A percentile compares a stretch with the other conserved stretches of the same genome.
Conservation (phyloP, 225 moss, liverwort and hornwort genomes). For the Neckera pumila region DNA sequence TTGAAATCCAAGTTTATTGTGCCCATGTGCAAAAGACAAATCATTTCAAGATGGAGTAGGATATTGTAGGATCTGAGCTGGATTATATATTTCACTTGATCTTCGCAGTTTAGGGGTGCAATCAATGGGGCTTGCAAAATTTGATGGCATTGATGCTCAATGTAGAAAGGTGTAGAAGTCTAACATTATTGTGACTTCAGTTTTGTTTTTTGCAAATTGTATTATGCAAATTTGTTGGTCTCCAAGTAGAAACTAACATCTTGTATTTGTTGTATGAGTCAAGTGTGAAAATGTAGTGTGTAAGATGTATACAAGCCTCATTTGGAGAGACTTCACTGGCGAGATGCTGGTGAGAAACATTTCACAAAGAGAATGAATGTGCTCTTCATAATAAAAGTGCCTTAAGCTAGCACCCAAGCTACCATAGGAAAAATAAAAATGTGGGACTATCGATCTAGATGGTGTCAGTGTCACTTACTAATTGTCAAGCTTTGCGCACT, state of each 20-base stretch:
- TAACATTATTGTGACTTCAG: background rate
- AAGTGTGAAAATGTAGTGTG: background rate
- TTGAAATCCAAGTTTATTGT: background rate
- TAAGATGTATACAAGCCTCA: background rate
- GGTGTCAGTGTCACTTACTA: background rate
- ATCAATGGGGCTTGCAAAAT: too few relatives aligned
- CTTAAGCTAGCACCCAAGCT: too few relatives aligned
- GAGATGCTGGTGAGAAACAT: too few relatives aligned
- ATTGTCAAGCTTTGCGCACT: too few relatives aligned
- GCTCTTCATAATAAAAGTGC: too few relatives aligned
- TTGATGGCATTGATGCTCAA: background rate
- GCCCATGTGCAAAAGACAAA: background rate
- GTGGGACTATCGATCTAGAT: background rate
- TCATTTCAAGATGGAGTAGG: background rate
- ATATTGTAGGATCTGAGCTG: background rate
- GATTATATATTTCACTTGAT: background rate
- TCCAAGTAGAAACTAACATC: background rate
- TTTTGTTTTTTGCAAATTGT: background rate
- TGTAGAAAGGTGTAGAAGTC: background rate
- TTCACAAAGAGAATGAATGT: too few relatives aligned
- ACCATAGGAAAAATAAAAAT: too few relatives aligned
- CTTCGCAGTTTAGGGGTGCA: rapidly evolving
- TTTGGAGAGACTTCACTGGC: too few relatives aligned
- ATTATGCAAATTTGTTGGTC: background rate
- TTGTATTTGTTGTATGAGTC: background rate